phyloP scores from a whole-genome alignment of 23 red algal species.

The Chondrus crispus region DNA sequence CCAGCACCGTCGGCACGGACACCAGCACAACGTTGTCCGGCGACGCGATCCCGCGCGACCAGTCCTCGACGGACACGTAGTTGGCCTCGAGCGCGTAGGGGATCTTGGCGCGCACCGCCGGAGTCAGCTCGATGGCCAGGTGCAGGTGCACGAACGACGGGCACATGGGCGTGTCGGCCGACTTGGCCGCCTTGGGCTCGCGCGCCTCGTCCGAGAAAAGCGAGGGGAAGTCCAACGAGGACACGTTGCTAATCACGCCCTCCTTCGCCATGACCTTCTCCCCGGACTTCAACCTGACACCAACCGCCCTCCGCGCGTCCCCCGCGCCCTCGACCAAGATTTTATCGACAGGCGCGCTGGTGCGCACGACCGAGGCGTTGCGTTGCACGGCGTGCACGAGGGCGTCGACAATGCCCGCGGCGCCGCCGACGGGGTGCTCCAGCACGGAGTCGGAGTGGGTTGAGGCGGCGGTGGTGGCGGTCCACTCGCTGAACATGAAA shows the following conservation, averaged over 20 bases:
- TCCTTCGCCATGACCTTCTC: too few species aligned
- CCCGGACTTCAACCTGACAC: too few species aligned
- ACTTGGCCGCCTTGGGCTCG: too few species aligned
- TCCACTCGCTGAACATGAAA: slow-evolving; percentile 73
- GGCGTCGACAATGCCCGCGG: slow-evolving; percentile 54
- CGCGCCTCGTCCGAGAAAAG: too few species aligned
- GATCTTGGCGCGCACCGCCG: slow-evolving; percentile 2
- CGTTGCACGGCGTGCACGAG: slow-evolving; percentile 50
- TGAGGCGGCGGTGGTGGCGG: background rate
- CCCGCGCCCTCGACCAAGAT: slow-evolving; percentile 38
- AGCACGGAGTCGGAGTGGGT: slow-evolving; percentile 32
- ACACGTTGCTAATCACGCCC: too few species aligned
- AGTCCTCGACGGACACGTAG: slow-evolving; percentile 68
- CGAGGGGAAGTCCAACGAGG: too few species aligned
- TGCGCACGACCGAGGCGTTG: background rate
- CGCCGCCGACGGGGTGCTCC: slow-evolving; percentile 77
- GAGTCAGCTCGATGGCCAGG: slow-evolving; percentile 49
- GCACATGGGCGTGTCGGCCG: background rate
- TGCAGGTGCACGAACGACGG: slow-evolving; percentile 81
- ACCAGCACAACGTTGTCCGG: slow-evolving; percentile 76
- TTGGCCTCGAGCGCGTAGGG: slow-evolving; percentile 40
- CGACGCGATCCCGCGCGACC: slow-evolving; percentile 25
- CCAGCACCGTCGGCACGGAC: slow-evolving; percentile 71
- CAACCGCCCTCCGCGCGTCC: slow-evolving; percentile 36
- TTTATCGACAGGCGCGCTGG: slow-evolving; percentile 8